Evolutionary conservation across 2,329 filamentous ascomycete genomes (phyloP).

Genomic region (Fusarium gaditjirri): DNA sequence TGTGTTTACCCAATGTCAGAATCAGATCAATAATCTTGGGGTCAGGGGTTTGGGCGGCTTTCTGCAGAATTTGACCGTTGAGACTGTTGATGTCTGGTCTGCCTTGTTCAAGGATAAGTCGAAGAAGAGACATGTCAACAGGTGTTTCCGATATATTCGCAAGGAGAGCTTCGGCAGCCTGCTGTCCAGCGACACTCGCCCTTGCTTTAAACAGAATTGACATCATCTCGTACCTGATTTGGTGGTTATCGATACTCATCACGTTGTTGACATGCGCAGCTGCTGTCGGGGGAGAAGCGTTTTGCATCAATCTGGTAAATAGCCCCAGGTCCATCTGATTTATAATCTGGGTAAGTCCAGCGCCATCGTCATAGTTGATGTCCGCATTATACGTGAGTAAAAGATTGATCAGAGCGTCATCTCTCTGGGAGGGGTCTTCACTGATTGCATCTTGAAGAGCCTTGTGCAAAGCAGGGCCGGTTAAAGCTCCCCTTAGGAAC

Average conservation of each 20-base stretch:
- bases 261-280: constrained; percentile 60
- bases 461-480: constrained; percentile 58
- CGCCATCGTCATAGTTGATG: constrained; percentile 63
- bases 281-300: constrained; percentile 59
- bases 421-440: constrained; percentile 58
- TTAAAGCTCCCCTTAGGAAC: constrained; percentile 61
- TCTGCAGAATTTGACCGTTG: constrained; percentile 55
- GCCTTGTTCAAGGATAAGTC: constrained; percentile 61
- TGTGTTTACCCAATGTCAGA: constrained; percentile 58
- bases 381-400: constrained; percentile 64
- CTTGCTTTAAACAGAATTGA: constrained; percentile 59
- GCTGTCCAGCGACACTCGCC: constrained; percentile 54
- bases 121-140: constrained; percentile 61
- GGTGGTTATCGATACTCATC: constrained; percentile 57
- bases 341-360: constrained; percentile 61
- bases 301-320: constrained; percentile 57
- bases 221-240: constrained; percentile 58
- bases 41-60: constrained; percentile 57
- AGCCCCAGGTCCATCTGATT: constrained; percentile 59
- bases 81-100: constrained; percentile 64
- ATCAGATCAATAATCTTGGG: constrained; percentile 60
- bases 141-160: constrained; percentile 56
- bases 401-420: constrained; percentile 63
- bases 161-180: constrained; percentile 57
- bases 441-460: constrained; percentile 65